Evolutionary conservation across 495 filamentous ascomycete species (phyloP).

Genomic region (Penicillium malachiteum): DNA sequence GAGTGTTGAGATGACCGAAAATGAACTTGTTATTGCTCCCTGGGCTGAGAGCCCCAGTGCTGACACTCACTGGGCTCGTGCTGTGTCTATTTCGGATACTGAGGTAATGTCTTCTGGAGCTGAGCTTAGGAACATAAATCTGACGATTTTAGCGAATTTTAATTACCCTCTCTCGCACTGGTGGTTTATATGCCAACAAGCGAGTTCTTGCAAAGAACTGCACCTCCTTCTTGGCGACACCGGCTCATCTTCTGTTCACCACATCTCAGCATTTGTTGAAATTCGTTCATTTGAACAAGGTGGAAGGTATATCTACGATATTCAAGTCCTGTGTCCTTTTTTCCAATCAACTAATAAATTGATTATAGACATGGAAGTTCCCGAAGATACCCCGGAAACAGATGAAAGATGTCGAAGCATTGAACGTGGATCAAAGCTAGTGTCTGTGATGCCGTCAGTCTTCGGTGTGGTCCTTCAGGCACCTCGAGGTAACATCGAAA

Average conservation of each 20-base stretch:
- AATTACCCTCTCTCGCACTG: slow-evolving; percentile 62
- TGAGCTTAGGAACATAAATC: not conserved
- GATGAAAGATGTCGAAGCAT: slow-evolving; percentile 93
- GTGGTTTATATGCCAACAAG: slow-evolving; percentile 76
- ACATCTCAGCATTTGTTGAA: slow-evolving; percentile 89
- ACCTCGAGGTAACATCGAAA: slow-evolving; percentile 93
- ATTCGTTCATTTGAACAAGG: slow-evolving; percentile 76
- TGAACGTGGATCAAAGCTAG: slow-evolving; percentile 81
- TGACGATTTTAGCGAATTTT: slow-evolving; percentile 36
- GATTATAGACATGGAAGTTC: slow-evolving; percentile 68
- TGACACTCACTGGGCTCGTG: slow-evolving; percentile 43
- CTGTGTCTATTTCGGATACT: slow-evolving; percentile 37
- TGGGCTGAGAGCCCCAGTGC: slow-evolving; percentile 35
- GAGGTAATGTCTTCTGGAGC: slow-evolving; percentile 28
- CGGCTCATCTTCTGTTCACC: slow-evolving; percentile 84
- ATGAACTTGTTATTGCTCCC: slow-evolving; percentile 19
- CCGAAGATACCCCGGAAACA: slow-evolving; percentile 81
- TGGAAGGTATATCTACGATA: slow-evolving; percentile 54
- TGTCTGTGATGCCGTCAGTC: slow-evolving; percentile 85
- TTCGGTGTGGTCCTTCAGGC: slow-evolving; percentile 85
- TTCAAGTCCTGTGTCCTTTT: not conserved
- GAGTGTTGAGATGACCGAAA: slow-evolving; percentile 18
- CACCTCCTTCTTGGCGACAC: slow-evolving; percentile 83
- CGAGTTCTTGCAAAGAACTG: slow-evolving; percentile 74
- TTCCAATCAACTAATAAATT: not conserved